Percentiles rank a stretch among this genome's conserved stretches.
phyloP scores from a whole-genome alignment of 305 asterid genomes.

The Solanum hybrid region DNA sequence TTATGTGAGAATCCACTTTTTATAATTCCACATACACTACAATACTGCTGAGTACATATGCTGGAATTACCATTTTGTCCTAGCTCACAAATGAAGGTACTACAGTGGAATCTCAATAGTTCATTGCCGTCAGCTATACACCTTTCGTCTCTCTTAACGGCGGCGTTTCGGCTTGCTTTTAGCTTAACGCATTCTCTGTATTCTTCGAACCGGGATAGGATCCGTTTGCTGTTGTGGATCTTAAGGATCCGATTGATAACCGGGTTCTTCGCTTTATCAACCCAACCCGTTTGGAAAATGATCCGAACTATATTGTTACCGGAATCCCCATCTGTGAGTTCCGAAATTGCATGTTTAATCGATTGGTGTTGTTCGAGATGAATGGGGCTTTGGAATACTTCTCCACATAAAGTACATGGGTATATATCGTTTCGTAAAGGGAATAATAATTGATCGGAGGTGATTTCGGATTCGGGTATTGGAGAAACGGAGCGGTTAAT shows the following conservation, averaged over 20 bases:
- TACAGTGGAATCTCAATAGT: conserved; percentile 60
- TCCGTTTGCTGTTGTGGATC: conserved; percentile 57
- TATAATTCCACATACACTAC: conserved; percentile 69
- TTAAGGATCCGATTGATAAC: conserved; percentile 58
- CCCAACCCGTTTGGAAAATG: conserved; percentile 80
- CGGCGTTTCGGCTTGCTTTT: conserved; percentile 26
- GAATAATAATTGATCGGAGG: conserved; percentile 15
- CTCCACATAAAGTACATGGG: conserved; percentile 79
- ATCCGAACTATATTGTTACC: conserved; percentile 57
- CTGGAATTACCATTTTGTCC: conserved; percentile 31
- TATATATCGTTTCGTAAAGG: conserved; percentile 32
- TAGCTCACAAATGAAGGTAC: conserved; percentile 55
- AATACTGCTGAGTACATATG: conserved; percentile 45
- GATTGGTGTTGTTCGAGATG: conserved; percentile 60
- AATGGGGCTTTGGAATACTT: conserved; percentile 38
- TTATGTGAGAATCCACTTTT: conserved; percentile 58
- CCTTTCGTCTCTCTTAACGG: conserved; percentile 32
- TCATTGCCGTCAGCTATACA: conserved; percentile 86
- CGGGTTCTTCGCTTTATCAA: conserved; percentile 26
- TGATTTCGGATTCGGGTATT: conserved; percentile 17
- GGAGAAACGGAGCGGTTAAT: not conserved
- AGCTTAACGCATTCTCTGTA: conserved; percentile 56
- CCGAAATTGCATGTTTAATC: conserved; percentile 51
- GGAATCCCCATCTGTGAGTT: conserved; percentile 61
- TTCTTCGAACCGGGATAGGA: conserved; percentile 49